Percentiles rank a stretch among this genome's conserved stretches.
phyloP scores from a whole-genome alignment of 2,329 filamentous ascomycete genomes.

The Elsinoe arachidis region DNA sequence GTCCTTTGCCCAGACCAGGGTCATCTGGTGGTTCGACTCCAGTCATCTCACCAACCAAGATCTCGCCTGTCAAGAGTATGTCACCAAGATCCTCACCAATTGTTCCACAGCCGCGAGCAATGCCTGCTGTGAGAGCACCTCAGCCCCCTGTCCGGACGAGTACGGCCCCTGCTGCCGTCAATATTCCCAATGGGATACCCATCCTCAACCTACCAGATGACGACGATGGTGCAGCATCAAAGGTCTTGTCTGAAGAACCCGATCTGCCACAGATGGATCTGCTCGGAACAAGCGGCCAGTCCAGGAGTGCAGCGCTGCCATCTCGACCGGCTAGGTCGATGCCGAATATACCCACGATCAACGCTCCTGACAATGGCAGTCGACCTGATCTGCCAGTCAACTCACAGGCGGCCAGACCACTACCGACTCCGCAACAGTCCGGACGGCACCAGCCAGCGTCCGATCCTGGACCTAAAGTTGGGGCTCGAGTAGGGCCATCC shows the following conservation, averaged over 20 bases:
- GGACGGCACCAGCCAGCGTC: slow-evolving; percentile 18
- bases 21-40: background rate
- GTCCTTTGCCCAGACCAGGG: background rate
- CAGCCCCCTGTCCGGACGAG: slow-evolving; percentile 18
- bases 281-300: slow-evolving; percentile 5
- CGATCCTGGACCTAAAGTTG: background rate
- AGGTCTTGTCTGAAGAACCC: slow-evolving; percentile 27
- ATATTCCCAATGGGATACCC: slow-evolving; percentile 21
- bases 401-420: slow-evolving; percentile 13
- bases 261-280: slow-evolving; percentile 27
- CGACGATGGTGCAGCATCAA: slow-evolving; percentile 19
- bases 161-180: background rate
- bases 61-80: background rate
- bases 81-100: background rate
- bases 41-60: background rate
- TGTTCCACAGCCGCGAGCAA: slow-evolving; percentile 19
- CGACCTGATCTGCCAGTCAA: too few species aligned
- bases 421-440: slow-evolving; percentile 20
- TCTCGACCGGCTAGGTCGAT: background rate
- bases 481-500: background rate
- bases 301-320: background rate
- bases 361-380: slow-evolving; percentile 9
- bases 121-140: slow-evolving; percentile 39
- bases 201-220: slow-evolving; percentile 45
- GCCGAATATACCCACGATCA: slow-evolving; percentile 18